Percentiles rank a stretch among this genome's conserved stretches.
These are phyloP conservation scores for Jacaranda mimosifolia DNA, from an alignment of 257 asterid species.

Conservation along the genomic window DNA sequence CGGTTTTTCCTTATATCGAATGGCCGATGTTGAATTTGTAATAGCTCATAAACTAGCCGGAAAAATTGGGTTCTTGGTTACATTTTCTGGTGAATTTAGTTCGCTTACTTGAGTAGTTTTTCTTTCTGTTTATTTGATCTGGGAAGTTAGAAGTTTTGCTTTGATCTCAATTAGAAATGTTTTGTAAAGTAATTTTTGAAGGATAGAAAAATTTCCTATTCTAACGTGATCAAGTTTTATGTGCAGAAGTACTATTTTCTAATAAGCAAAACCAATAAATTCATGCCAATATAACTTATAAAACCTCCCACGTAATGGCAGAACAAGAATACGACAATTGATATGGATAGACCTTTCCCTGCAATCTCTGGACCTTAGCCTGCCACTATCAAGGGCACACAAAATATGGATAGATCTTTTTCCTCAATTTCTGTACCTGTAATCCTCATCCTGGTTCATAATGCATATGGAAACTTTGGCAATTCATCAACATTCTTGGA, in stretches of 20 bases:
- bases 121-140: neutral
- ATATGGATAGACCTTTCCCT: neutral
- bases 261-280: neutral
- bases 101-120: neutral
- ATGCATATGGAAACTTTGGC: too few species aligned
- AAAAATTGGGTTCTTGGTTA: neutral
- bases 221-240: neutral
- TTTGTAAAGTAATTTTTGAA: neutral
- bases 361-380: too few species aligned
- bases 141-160: neutral
- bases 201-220: neutral
- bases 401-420: too few species aligned
- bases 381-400: too few species aligned
- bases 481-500: too few species aligned
- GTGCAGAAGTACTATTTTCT: neutral
- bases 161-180: neutral
- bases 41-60: neutral
- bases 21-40: neutral
- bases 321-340: neutral
- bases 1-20: neutral
- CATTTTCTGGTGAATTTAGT: neutral
- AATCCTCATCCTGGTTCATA: too few species aligned
- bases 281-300: neutral
- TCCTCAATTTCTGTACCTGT: too few species aligned
- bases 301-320: neutral